phyloP scores from a whole-genome alignment of 805 yeast species.

The Isabelozyma heimii region DNA sequence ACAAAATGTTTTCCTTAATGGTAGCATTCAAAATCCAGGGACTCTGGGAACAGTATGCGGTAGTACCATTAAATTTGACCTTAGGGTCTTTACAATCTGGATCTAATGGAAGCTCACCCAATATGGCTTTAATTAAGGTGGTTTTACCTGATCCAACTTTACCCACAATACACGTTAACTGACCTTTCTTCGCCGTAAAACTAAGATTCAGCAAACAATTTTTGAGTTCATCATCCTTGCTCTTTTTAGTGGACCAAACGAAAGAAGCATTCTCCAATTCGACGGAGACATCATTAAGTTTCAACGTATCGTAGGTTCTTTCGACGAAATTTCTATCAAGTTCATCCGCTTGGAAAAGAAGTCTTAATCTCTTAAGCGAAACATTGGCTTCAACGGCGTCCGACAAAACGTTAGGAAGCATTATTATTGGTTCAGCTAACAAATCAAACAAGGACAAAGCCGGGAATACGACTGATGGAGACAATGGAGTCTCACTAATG shows the following conservation, averaged over 20 bases:
- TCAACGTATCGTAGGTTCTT: constrained; percentile 12
- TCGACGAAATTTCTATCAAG: constrained; percentile 22
- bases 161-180: constrained; percentile 40
- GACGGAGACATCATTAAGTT: constrained; percentile 22
- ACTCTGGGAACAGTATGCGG: constrained; percentile 40
- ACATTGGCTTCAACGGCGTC: constrained; percentile 28
- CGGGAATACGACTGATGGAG: constrained; percentile 40
- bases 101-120: constrained; percentile 29
- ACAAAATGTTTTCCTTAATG: constrained; percentile 34
- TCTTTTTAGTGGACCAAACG: constrained; percentile 24
- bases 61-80: constrained; percentile 25
- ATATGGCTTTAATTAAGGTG: constrained; percentile 32
- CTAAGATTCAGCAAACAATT: constrained; percentile 31
- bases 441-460: constrained; percentile 36
- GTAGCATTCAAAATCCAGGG: constrained; percentile 43
- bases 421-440: constrained; percentile 31
- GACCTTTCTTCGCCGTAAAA: constrained; percentile 32
- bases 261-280: constrained; percentile 28
- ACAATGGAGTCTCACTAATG: constrained; percentile 20
- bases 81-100: constrained; percentile 4
- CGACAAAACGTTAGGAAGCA: constrained; percentile 30
- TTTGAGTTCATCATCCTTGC: constrained; percentile 13
- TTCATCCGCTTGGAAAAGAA: constrained; percentile 33
- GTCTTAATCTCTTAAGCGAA: constrained; percentile 30
- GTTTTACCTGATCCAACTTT: constrained; percentile 41